Percentiles rank a stretch among this genome's conserved stretches.
Evolutionary conservation across 164 flowering plant species (phyloP).

Genomic region (Akebia trifoliata): DNA sequence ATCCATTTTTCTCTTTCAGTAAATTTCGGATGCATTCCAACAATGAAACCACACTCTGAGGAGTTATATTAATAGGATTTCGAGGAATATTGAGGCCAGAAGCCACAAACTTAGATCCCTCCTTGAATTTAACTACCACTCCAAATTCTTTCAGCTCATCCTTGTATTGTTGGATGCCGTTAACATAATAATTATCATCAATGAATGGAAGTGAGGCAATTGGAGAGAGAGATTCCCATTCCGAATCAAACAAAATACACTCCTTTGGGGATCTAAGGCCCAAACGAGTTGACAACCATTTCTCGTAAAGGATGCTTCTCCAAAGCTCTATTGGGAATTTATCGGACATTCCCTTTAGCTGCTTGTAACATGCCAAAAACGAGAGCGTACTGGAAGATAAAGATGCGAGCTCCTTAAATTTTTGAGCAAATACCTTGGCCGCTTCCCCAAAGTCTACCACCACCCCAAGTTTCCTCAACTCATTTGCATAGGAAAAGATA

Average conservation of each 20-base stretch:
- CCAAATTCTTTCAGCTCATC: slow-evolving; percentile 43
- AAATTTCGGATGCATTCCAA: slow-evolving; percentile 33
- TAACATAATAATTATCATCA: slow-evolving; percentile 38
- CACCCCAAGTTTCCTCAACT: slow-evolving; percentile 37
- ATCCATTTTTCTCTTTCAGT: not conserved
- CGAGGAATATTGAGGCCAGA: slow-evolving; percentile 27
- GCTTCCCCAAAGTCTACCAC: slow-evolving; percentile 49
- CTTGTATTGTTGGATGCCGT: slow-evolving; percentile 30
- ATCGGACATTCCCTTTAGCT: slow-evolving; percentile 16
- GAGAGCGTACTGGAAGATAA: slow-evolving; percentile 19
- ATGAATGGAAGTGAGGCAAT: slow-evolving; percentile 51
- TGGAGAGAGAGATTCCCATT: slow-evolving; percentile 36
- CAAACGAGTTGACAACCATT: slow-evolving; percentile 60
- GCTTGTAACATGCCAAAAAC: slow-evolving; percentile 38
- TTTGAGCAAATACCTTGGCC: slow-evolving; percentile 27
- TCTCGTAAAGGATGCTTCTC: slow-evolving; percentile 27
- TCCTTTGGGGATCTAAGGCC: slow-evolving; percentile 37
- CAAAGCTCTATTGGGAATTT: slow-evolving; percentile 29
- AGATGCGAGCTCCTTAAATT: slow-evolving; percentile 33
- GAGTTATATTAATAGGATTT: slow-evolving; percentile 22
- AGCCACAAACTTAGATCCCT: slow-evolving; percentile 35
- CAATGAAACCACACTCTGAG: slow-evolving; percentile 32
- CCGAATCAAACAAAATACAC: slow-evolving; percentile 43
- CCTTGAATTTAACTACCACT: slow-evolving; percentile 30
- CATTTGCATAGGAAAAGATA: slow-evolving; percentile 22